Percentiles rank a stretch among this genome's conserved stretches.
Conservation (phyloP, 768 basidiomycete genomes). For the Leucocoprinus birnbaumii region DNA sequence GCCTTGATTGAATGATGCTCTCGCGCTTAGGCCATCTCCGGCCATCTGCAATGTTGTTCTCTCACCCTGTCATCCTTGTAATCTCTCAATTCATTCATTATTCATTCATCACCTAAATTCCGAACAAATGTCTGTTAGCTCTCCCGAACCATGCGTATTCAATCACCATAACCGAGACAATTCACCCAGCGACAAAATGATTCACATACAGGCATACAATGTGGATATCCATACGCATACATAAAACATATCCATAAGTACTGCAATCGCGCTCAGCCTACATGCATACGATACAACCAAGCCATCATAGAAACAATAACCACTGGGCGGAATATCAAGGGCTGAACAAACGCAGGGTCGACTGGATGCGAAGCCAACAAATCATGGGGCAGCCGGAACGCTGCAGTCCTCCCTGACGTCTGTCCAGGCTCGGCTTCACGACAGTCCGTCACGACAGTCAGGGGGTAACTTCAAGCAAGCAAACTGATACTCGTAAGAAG, state of each 20-base stretch:
- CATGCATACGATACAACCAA: not conserved
- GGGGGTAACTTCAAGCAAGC: not conserved
- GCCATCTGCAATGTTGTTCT: not conserved
- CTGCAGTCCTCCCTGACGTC: not conserved
- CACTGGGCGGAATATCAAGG: not conserved
- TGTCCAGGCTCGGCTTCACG: not conserved
- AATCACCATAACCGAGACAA: not conserved
- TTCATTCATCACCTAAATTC: not conserved
- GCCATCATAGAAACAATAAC: not conserved
- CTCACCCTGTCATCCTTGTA: conserved; percentile 7
- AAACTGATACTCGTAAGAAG: not conserved
- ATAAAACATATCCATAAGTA: not conserved
- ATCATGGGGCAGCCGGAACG: not conserved
- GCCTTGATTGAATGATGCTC: not conserved
- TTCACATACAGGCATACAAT: not conserved
- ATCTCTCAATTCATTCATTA: not conserved
- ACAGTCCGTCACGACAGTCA: not conserved
- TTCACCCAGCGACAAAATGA: not conserved
- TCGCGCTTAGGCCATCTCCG: not conserved
- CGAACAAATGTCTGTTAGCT: not conserved
- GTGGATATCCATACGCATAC: not conserved
- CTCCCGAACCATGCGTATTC: not conserved
- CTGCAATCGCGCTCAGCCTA: not conserved
- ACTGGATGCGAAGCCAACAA: not conserved
- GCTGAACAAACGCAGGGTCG: not conserved